A percentile compares a stretch with the other conserved stretches of the same genome.
phyloP scores from a whole-genome alignment of 1,284 basidiomycete species.

The Cutaneotrichosporon curvatum region DNA sequence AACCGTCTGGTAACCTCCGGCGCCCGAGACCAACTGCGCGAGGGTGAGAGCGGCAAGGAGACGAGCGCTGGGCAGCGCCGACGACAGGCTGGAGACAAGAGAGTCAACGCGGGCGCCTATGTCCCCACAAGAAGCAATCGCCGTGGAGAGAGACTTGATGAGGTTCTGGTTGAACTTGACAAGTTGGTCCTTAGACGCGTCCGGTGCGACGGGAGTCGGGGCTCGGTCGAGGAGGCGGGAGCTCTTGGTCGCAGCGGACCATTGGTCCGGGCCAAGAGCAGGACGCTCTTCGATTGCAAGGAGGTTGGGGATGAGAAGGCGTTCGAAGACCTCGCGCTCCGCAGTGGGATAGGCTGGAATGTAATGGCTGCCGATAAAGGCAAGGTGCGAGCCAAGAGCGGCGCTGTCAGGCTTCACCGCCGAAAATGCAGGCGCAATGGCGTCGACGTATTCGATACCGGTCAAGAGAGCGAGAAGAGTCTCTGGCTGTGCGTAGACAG shows the following conservation, averaged over 20 bases:
- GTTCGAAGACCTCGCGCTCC: slow-evolving; percentile 53
- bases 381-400: slow-evolving; percentile 54
- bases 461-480: slow-evolving; percentile 51
- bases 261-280: slow-evolving; percentile 57
- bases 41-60: slow-evolving; percentile 13
- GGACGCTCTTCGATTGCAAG: slow-evolving; percentile 64
- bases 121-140: slow-evolving; percentile 13
- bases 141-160: slow-evolving; percentile 9
- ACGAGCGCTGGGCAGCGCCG: slow-evolving; percentile 3
- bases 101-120: slow-evolving; percentile 14
- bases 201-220: slow-evolving; percentile 1
- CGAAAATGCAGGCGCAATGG: slow-evolving; percentile 50
- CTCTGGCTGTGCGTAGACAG: slow-evolving; percentile 55
- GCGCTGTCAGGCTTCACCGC: slow-evolving; percentile 35
- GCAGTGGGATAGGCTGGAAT: slow-evolving; percentile 39
- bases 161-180: slow-evolving; percentile 14
- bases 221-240: slow-evolving; percentile 11
- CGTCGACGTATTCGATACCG: slow-evolving; percentile 49
- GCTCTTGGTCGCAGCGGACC: slow-evolving; percentile 43
- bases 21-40: slow-evolving; percentile 13
- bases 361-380: slow-evolving; percentile 57
- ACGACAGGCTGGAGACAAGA: slow-evolving; percentile 8
- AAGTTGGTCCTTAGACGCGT: slow-evolving; percentile 5
- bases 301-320: slow-evolving; percentile 63
- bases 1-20: slow-evolving; percentile 16